Conservation (phyloP, 176 grass and related monocot species). For the Musa itinerans region DNA sequence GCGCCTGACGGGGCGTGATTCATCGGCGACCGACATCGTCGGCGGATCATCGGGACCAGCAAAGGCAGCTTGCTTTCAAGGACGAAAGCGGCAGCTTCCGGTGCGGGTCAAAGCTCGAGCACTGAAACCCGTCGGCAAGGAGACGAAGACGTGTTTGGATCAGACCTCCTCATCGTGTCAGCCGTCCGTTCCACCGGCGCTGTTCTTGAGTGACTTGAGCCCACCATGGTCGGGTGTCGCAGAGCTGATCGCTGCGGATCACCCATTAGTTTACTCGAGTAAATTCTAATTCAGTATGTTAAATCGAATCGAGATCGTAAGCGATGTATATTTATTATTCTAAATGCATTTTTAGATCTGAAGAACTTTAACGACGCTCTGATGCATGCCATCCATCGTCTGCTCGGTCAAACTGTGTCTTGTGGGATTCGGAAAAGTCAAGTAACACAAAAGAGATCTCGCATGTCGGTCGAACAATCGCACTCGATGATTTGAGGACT, state of each 20-base stretch:
- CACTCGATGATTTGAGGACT: no score
- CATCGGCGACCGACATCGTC: background rate
- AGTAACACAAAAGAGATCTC: no score
- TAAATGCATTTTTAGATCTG: no score
- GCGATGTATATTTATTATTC: no score
- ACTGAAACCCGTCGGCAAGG: background rate
- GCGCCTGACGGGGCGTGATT: background rate
- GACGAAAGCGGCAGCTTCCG: background rate
- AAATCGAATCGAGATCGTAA: background rate
- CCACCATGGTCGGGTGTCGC: background rate
- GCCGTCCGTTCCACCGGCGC: background rate
- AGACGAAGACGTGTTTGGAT: background rate
- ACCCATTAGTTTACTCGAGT: no score
- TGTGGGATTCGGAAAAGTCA: no score
- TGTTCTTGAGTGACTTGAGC: background rate
- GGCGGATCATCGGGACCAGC: background rate
- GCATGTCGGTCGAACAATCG: no score
- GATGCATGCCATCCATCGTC: no score
- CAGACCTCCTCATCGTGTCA: background rate
- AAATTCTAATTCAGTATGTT: no score
- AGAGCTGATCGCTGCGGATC: background rate
- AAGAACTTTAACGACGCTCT: no score
- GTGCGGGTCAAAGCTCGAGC: background rate
- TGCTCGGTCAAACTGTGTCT: no score
- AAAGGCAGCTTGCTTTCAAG: background rate